Evolutionary conservation across 208 protist genomes (phyloP), one percentile per base, ranked within the genome.

Genomic region (Trypanosoma mega): DNA sequence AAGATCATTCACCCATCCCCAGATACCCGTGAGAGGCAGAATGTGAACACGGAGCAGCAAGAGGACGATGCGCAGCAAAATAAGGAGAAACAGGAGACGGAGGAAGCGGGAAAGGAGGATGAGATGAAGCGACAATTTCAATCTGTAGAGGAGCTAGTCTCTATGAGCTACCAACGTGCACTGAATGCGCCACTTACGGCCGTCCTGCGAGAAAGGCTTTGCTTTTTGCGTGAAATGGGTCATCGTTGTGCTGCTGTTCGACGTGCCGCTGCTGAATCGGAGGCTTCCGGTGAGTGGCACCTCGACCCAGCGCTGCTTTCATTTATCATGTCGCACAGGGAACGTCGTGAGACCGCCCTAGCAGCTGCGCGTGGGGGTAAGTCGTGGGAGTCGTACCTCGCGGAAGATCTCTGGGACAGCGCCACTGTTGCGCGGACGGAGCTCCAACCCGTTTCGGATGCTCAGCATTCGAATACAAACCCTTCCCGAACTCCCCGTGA

Each of bases 241-340:
- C 55, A 73, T 41, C 30, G 56, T 49, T 45, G 64, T 71, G 50
- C 68, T 50, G 16, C 46, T 59, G 52, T 74, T 54, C 39, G 36
- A 26, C 41, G 47, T 34, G 37, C 54, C 57, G 41, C 39, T 29
- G 51, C 44, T 21, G 12, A 46, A 21, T 33, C 9, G 24, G 3
- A 62, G 33, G 41, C 60, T 45, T 12, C 20, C 29, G 58, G 27
- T 47, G 70, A 53, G 20, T 61, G 34, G 72, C 76, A 43, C 39
- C 46, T 88, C 36, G 58, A 58, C 52, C 46, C 44, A 29, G 69
- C 69, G 23, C 63, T 89, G 48, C 61, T 93, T 39, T 68, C 86
- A 18, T 73, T 85, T 33, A 72, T 88, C 27, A 73, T 93, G 80
- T 80, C 80, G 0, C 69, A 63, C 24, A 75, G 82, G 18, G 85